Evolutionary conservation across 108 stramenopile species (phyloP), one percentile per base, ranked within the genome.

Genomic region (Thalassiosira profunda): DNA sequence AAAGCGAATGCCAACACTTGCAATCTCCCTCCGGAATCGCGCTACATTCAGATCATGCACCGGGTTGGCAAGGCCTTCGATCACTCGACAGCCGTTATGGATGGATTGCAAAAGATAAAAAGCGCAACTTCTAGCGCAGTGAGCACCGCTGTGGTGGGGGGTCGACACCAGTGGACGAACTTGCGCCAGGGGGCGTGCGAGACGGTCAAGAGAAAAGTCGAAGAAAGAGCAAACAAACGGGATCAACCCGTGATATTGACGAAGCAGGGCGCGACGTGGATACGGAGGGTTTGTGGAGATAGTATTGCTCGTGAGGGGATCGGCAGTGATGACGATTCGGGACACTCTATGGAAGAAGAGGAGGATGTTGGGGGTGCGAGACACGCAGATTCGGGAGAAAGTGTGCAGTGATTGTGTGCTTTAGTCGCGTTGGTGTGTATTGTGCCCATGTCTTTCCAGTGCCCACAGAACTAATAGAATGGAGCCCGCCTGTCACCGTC

Each of bases 221-320:
- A 71, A 53, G 70, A 60, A 51, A 65, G 77, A 45, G 77, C 69
- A 51, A 54, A 63, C 34, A 65, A 45, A 26, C 65, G 64, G 33
- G 62, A 71, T 18, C 69, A 79, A 14, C 63, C 69, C 10, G 58
- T 79, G 30, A 53, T 70, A 5, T 31, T 79, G 23, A 79, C 77
- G 12, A 79, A 55, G 33, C 67, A 67, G 42, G 76, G 76, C 3
- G 59, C 42, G 26, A 70, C 60, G 34, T 77, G 76, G 76, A 64
- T 77, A 53, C 53, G 76, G 7, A 67, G 76, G 47, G 31, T 77
- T 26, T 77, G 76, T 33, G 68, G 62, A 41, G 14, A 58, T 14
- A 30, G 24, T n/a, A 24, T 35, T n/a, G 34, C n/a, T 7, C 17
- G 21, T 40, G 48, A 28, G 52, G 10, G 28, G 5, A 26, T 2